Percentiles rank a stretch among this genome's conserved stretches.
These are phyloP conservation scores for Scedosporium dehoogii DNA, from an alignment of 2,329 filamentous ascomycete species.

Conservation along the genomic window DNA sequence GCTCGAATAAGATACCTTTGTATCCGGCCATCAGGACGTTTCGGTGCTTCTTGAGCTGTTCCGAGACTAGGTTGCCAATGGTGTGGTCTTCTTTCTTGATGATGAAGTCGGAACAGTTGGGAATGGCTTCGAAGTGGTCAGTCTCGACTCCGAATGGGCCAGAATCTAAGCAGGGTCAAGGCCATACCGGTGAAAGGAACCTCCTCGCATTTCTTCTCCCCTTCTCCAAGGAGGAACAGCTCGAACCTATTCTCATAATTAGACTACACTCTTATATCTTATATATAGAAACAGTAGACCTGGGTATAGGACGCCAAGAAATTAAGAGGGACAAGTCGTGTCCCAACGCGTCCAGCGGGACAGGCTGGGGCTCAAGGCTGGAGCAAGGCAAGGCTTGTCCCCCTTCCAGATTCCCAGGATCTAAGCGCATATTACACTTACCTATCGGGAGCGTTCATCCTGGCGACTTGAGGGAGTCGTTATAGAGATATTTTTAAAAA, in stretches of 20 bases:
- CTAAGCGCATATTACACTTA: conserved; percentile 21
- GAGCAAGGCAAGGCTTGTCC: background rate
- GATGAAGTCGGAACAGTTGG: conserved; percentile 64
- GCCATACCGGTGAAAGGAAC: conserved; percentile 72
- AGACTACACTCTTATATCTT: conserved; percentile 5
- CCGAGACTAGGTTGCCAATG: conserved; percentile 78
- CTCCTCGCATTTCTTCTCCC: conserved; percentile 89
- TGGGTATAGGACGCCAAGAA: conserved; percentile 5
- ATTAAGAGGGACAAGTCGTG: background rate
- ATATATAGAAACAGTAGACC: conserved; percentile 3
- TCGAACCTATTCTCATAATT: conserved; percentile 59
- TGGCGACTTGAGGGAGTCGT: conserved; percentile 10
- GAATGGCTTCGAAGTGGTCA: conserved; percentile 2
- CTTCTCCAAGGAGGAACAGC: conserved; percentile 76
- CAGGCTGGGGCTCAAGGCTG: background rate
- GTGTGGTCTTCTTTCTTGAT: conserved; percentile 97
- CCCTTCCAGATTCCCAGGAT: no score
- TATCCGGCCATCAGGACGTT: conserved; percentile 89
- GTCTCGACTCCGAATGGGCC: background rate
- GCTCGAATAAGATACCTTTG: conserved; percentile 50
- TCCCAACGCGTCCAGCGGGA: background rate
- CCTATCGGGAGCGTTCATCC: conserved; percentile 49
- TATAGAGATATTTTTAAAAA: no score
- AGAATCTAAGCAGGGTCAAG: conserved; percentile 20
- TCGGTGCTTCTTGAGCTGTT: conserved; percentile 73